Evolutionary conservation across 208 protist species (phyloP), one percentile per base, ranked within the genome.

Genomic region (Crithidia fasciculata): DNA sequence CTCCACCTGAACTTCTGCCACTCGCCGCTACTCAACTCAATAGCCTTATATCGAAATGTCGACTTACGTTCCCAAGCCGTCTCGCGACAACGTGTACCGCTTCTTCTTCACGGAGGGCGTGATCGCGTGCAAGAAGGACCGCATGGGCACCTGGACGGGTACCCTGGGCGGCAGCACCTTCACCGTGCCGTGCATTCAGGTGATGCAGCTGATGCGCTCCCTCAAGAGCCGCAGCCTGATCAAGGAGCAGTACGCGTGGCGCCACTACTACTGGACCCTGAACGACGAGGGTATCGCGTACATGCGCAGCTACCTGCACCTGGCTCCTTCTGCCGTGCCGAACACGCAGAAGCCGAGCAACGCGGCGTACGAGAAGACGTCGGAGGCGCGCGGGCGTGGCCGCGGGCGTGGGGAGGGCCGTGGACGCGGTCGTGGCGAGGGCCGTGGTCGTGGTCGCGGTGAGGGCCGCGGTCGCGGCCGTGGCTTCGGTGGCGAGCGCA

Each of bases 211-310:
- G 61, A 94, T 96, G 89, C 88, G 89, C 81, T 96, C 91, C 45
- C 85, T 96, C 74, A 94, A 94, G 85, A 96, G 91, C 86, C 91
- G 91, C 76, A 86, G 82, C 80, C 84, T 96, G 66, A 90, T 99
- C 74, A 95, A 93, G 80, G 93, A 98, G 88, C 83, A 93, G 81
- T 99, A 95, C 74, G 90, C 92, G 66, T 99, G 95, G 95, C 89
- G 91, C 81, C 89, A 98, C 82, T 97, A 94, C 88, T 98, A 98
- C 91, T 98, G 90, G 91, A 94, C 86, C 70, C 91, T 99, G 69
- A 96, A 93, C 81, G 88, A 97, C 65, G 86, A 92, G 61, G 97
- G 97, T 76, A 82, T 99, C 61, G 83, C 91, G 57, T 98, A 97
- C 85, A 87, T 99, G 72, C 90, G 97, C 70, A 83, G 91, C 49